A percentile compares a stretch with the other conserved stretches of the same genome.
phyloP scores from a whole-genome alignment of 2,329 filamentous ascomycete species.

The Cercospora berteroae region DNA sequence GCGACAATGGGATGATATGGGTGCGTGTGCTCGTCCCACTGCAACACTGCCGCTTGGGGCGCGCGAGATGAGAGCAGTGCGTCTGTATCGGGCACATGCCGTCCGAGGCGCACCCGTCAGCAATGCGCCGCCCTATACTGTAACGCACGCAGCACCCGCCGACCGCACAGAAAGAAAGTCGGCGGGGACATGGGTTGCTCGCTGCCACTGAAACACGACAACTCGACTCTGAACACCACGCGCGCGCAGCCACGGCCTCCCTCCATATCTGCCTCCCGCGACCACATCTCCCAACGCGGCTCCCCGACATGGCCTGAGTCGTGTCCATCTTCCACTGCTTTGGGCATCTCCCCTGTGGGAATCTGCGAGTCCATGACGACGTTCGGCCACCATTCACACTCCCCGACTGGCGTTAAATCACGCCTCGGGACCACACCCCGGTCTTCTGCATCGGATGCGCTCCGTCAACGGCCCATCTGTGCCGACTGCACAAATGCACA shows the following conservation, averaged over 20 bases:
- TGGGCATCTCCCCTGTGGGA: not conserved
- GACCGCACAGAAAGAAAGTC: not conserved
- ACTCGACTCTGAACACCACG: not conserved
- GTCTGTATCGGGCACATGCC: not conserved
- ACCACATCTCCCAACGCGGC: not conserved
- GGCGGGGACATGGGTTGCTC: not conserved
- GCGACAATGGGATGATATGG: not conserved
- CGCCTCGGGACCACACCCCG: not conserved
- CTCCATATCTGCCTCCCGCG: not conserved
- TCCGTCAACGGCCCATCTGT: not conserved
- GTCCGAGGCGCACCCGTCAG: not conserved
- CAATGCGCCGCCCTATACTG: not conserved
- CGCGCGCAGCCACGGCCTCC: not conserved
- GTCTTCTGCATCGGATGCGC: not conserved
- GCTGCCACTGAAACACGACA: not conserved
- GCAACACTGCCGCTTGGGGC: not conserved
- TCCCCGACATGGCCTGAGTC: not conserved
- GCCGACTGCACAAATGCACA: not conserved
- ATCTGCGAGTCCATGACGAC: not conserved
- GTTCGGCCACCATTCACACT: not conserved
- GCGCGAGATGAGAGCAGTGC: not conserved
- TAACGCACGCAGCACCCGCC: not conserved
- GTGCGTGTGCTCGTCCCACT: too few relatives aligned
- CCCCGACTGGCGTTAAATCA: not conserved
- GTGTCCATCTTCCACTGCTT: not conserved